Evolutionary conservation across 2,329 filamentous ascomycete species (phyloP), one percentile per base, ranked within the genome.

Genomic region (Aspergillus ochraceus): DNA sequence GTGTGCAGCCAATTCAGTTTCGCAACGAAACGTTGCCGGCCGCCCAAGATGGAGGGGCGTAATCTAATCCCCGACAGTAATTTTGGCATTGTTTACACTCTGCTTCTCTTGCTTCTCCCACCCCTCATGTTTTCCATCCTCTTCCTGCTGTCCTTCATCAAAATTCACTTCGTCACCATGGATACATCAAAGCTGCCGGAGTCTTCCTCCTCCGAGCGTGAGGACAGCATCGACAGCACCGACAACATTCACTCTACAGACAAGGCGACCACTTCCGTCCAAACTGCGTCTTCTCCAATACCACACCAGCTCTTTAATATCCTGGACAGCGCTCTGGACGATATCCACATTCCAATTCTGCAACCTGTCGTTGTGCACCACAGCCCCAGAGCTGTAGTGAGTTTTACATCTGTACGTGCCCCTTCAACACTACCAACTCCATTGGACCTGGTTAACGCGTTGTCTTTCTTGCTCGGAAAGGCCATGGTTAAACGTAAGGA

Each of bases 261-360:
- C 36, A n/a, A 20, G 20, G 14, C 17, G 12, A 8, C 30, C 45
- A n/a, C 24, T n/a, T 49, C 29, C 5, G 26, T 20, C 17, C 20
- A 4, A 29, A 11, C 24, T 55, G 45, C 49, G 46, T 24, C 32
- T 14, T 4, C 10, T 11, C 36, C 49, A 10, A 26, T 30, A 12
- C 17, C 39, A 17, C 24, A 19, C 10, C 32, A 42, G 14, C 32
- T 29, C 11, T 58, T 24, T 14, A 53, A 56, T 24, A 52, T 67
- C 20, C 56, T 68, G 10, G 65, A 67, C 50, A 60, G 59, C 2
- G 12, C 46, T n/a, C 30, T 67, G 30, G 66, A 68, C 24, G 60
- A 66, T 9, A 65, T 68, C 26, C 52, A 49, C 20, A 59, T 66
- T 10, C 65, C 61, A 0, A 52, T 52, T 20, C 54, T 68, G 32